Conservation (phyloP, 441 rosid species). For the Lagerstroemia fauriei region DNA sequence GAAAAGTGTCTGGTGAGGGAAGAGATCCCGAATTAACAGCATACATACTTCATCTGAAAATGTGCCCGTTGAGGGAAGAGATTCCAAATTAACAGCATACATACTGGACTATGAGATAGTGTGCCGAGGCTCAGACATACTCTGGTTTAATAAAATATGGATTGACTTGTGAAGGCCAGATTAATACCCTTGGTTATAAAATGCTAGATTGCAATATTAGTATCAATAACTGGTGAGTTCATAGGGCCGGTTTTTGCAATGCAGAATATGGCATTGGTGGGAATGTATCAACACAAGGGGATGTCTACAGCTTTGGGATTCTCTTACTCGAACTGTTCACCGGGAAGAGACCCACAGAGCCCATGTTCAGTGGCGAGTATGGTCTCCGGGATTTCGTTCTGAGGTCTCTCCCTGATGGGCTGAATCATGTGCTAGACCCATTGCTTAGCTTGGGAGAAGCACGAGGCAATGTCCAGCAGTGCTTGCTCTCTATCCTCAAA, state of each 20-base stretch:
- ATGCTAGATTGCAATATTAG: no score
- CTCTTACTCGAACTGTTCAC: slow-evolving; percentile 48
- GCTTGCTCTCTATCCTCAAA: background rate
- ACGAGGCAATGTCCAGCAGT: background rate
- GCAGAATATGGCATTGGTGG: slow-evolving; percentile 53
- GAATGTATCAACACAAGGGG: slow-evolving; percentile 46
- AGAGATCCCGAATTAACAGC: no score
- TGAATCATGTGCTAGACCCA: slow-evolving; percentile 19
- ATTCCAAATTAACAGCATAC: background rate
- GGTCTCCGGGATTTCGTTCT: slow-evolving; percentile 1
- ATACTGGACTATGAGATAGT: no score
- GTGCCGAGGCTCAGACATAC: no score
- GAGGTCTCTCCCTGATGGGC: slow-evolving; percentile 7
- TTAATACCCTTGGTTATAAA: no score
- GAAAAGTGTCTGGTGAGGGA: no score
- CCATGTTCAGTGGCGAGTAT: background rate
- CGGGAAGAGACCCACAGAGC: slow-evolving; percentile 44
- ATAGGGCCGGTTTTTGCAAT: background rate
- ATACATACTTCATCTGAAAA: no score
- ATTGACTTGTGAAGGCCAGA: no score
- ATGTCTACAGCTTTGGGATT: slow-evolving; percentile 56
- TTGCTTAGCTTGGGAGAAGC: slow-evolving; percentile 5
- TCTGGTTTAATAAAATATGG: no score
- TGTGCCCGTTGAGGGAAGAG: no score
- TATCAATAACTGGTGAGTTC: no score